Conservation (phyloP, 108 stramenopile genomes). For the Aurantiochytrium sp. region DNA sequence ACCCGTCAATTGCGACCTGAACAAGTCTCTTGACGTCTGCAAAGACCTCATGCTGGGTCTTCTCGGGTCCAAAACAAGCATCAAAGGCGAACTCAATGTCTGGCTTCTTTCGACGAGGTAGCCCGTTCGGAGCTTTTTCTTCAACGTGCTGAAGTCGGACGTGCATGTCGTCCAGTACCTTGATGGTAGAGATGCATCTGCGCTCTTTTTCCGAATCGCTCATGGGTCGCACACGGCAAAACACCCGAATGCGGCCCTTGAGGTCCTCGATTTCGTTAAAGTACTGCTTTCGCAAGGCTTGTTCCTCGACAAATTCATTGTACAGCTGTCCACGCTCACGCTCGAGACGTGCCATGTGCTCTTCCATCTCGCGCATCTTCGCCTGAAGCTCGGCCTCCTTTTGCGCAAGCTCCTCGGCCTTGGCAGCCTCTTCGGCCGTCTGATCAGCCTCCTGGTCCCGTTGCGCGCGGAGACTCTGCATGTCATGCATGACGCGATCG, state of each 20-base stretch:
- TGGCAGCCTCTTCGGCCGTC: neutral
- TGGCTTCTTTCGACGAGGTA: neutral
- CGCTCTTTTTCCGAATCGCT: neutral
- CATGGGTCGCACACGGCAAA: constrained; percentile 17
- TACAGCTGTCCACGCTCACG: neutral
- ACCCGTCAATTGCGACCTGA: constrained; percentile 25
- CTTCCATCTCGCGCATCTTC: constrained; percentile 20
- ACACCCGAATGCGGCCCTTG: constrained; percentile 17
- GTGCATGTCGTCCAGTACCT: neutral
- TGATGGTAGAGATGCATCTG: neutral
- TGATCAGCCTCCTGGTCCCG: neutral
- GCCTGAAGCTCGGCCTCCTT: constrained; percentile 24
- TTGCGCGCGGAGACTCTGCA: neutral
- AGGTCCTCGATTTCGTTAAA: constrained; percentile 26
- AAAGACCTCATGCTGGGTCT: constrained; percentile 34
- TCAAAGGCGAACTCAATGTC: constrained; percentile 16
- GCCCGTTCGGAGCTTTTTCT: neutral
- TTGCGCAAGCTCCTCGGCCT: neutral
- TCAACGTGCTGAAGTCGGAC: neutral
- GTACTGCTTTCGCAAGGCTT: constrained; percentile 20
- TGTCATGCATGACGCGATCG: neutral
- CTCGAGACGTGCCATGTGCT: neutral
- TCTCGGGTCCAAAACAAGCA: neutral
- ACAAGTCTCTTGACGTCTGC: constrained; percentile 28
- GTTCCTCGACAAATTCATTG: constrained; percentile 4